Evolutionary conservation across 495 filamentous ascomycete genomes (phyloP).

Genomic region (Acidiella bohemica): DNA sequence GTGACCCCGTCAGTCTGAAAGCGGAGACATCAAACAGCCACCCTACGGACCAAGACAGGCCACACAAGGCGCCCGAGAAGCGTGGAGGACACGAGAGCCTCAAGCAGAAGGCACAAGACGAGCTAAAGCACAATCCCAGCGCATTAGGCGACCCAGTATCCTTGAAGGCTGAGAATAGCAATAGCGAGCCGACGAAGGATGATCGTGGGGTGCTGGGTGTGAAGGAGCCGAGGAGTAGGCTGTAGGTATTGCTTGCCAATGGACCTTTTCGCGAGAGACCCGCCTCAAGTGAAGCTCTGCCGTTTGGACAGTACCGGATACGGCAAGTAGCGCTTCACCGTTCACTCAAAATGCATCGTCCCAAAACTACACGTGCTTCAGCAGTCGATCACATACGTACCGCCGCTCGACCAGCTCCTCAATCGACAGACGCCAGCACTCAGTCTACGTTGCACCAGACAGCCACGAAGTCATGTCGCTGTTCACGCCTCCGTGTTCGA

Average conservation of each 20-base stretch:
- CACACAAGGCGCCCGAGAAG: constrained; percentile 1
- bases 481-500: background rate
- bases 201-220: constrained; percentile 17
- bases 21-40: constrained; percentile 14
- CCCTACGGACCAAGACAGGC: constrained; percentile 16
- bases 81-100: constrained; percentile 3
- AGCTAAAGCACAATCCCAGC: constrained; percentile 14
- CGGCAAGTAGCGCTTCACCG: no score
- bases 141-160: constrained; percentile 21
- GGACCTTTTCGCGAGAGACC: no score
- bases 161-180: constrained; percentile 20
- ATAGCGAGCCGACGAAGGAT: constrained; percentile 19
- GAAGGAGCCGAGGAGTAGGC: constrained; percentile 3
- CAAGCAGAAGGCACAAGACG: constrained; percentile 11
- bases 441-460: no score
- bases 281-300: no score
- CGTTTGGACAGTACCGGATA: no score
- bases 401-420: no score
- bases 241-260: no score
- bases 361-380: no score
- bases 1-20: constrained; percentile 21
- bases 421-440: no score
- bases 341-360: no score
- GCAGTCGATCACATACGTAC: no score
- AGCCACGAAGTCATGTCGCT: no score